Evolutionary conservation across 192 early-diverging fungal genomes (phyloP).

Genomic region (Ambispora gerdemannii): DNA sequence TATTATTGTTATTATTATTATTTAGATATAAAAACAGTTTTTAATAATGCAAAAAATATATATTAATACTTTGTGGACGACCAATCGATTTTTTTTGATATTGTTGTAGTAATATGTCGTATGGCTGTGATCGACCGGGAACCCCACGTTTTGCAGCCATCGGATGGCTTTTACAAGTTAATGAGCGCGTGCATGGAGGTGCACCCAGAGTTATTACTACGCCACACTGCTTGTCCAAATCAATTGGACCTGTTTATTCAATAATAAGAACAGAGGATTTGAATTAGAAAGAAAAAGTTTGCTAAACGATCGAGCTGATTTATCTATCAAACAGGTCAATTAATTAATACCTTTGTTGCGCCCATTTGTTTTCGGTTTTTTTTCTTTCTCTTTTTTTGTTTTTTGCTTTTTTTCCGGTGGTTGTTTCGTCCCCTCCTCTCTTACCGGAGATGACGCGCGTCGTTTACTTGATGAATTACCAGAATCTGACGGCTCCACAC

Average conservation of each 20-base stretch:
- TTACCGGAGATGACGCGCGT: slow-evolving; percentile 29
- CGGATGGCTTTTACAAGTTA: slow-evolving; percentile 95
- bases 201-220: slow-evolving; percentile 60
- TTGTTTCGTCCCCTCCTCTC: slow-evolving; percentile 29
- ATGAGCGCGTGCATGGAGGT: slow-evolving; percentile 73
- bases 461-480: too few relatives aligned
- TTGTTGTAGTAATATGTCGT: slow-evolving; percentile 72
- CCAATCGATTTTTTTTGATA: slow-evolving; percentile 73
- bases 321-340: too few relatives aligned
- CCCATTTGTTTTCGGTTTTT: slow-evolving; percentile 49
- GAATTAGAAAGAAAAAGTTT: too few relatives aligned
- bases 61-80: slow-evolving; percentile 54
- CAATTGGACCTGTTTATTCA: slow-evolving; percentile 68
- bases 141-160: slow-evolving; percentile 86
- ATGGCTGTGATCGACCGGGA: slow-evolving; percentile 76
- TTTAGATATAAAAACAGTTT: slow-evolving; percentile 26
- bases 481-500: too few relatives aligned
- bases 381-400: slow-evolving; percentile 55
- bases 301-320: too few relatives aligned
- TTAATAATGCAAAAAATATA: not conserved
- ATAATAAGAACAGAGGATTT: too few relatives aligned
- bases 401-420: slow-evolving; percentile 49
- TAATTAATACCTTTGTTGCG: slow-evolving; percentile 55
- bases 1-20: too few relatives aligned
- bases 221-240: slow-evolving; percentile 91